Evolutionary conservation across 163 green algal genomes (phyloP), one percentile per base, ranked within the genome.

Genomic region (Chlamydomonas reinhardtii): DNA sequence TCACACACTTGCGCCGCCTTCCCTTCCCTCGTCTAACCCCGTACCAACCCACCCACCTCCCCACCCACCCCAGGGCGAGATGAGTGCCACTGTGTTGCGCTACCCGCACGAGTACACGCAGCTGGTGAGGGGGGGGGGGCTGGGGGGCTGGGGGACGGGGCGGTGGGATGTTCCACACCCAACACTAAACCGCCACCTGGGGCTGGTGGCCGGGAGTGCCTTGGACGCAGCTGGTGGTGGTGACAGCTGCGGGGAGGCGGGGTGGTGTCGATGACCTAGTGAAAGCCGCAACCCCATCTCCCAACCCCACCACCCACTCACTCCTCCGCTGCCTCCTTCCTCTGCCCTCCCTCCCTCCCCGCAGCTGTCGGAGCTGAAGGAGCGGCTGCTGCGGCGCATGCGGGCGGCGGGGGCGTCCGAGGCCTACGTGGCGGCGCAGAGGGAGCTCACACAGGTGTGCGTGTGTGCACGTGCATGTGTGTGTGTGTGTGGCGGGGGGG

Each of bases 11-110:
- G n/a, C n/a, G 39, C 39, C 39, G 39, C 39, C 39, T 48, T 8
- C 39, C 5, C 39, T 48, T 5, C 39, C 39, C 5, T 8, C 39
- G 39, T 48, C 61, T 22, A 4, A 14, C 25, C 24, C 24, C 17
- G 12, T 2, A 1, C 1, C 48, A 9, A 1, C 27, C 62, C 62
- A 6, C 62, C 15, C 74, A 0, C 74, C 37, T 24, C 1, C 27
- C 34, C 32, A 22, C 19, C 25, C 54, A n/a, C 14, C 24, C 5
- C 84, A 91, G 81, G 87, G 87, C 27, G 87, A 91, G 87, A 91
- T 91, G 87, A 91, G 87, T 48, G 87, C 87, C n/a, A 91, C 87
- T 27, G 87, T 91, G 69, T 22, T 88, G 43, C 65, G 52, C n/a
- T 84, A 77, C 81, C 87, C 87, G n/a, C 16, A 27, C 3, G 61